phyloP scores from a whole-genome alignment of 106 monocot genomes.

The Phalaenopsis equestris region DNA sequence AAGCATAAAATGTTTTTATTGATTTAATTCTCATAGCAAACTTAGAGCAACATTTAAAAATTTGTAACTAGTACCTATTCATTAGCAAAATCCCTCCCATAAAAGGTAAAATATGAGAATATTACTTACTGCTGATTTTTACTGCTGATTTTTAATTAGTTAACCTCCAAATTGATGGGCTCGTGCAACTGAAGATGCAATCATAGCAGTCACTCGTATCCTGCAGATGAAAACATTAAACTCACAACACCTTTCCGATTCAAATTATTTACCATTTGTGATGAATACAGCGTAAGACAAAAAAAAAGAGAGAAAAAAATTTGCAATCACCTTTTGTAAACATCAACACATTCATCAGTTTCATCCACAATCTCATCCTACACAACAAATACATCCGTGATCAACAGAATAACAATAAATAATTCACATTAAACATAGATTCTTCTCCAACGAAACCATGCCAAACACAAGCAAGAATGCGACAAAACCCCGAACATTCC shows the following conservation, averaged over 20 bases:
- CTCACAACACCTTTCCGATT: constrained; percentile 2
- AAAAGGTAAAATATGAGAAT: background rate
- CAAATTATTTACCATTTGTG: background rate
- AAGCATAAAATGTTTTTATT: background rate
- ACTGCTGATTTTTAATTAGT: constrained; percentile 57
- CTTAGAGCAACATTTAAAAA: too few species aligned
- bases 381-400: constrained; percentile 7
- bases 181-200: constrained; percentile 85
- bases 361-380: constrained; percentile 99
- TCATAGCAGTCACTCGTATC: constrained; percentile 80
- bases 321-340: constrained; percentile 78
- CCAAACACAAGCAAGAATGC: background rate
- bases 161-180: constrained; percentile 82
- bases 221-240: constrained; percentile 27
- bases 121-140: constrained; percentile 59
- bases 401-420: background rate
- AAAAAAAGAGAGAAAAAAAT: background rate
- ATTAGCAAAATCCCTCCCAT: background rate
- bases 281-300: background rate
- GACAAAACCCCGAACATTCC: background rate
- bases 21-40: too few species aligned
- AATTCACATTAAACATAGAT: background rate
- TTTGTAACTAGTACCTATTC: background rate
- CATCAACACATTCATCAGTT: constrained; percentile 98
- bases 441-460: background rate